Evolutionary conservation across 768 basidiomycete genomes (phyloP), one percentile per base, ranked within the genome.

Genomic region (Coprinopsis strossmayeri): DNA sequence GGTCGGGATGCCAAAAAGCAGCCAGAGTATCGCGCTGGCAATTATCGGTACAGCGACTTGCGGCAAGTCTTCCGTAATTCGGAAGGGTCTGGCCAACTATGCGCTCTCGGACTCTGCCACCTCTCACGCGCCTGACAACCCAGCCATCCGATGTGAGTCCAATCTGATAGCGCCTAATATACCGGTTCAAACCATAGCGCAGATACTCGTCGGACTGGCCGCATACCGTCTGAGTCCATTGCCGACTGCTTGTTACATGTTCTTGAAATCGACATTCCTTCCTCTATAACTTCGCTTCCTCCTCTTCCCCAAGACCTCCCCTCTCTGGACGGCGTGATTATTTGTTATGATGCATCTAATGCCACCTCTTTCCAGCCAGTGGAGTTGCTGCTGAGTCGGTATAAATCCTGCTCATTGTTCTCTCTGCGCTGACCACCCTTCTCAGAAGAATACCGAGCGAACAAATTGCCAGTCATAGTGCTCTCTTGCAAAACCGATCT

Each of bases 401-500:
- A 17, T 5, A 46, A 7, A 44, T 45, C 7, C 17, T 13, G 24
- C 30, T 26, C 5, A 12, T 41, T 11, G 18, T 12, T 9, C 15
- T 1, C 23, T 15, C 5, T 20, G 20, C 30, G 18, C 42, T 53
- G 32, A 51, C 46, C 45, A 20, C 24, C 51, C 20, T 26, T 53
- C 57, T 40, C 52, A 91, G 89, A 73, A 56, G 66, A 75, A 50
- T 84, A 79, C 64, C 69, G 67, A 57, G 68, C 72, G 45, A 66
- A 79, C 59, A 76, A 76, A 50, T 66, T 86, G 30, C 78, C 87
- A 7, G 68, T 78, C 21, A 73, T 95, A 38, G 86, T 91, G 11
- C 70, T 97, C 12, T 91, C 89, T 3, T 91, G 92, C 69, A 97
- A 96, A 64, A 82, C 84, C 3, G 89, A 95, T 59, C 67, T 85